Base-by-base conservation (phyloP, 495 filamentous ascomycete genomes). In the Aspergillus conjunctus region DNA sequence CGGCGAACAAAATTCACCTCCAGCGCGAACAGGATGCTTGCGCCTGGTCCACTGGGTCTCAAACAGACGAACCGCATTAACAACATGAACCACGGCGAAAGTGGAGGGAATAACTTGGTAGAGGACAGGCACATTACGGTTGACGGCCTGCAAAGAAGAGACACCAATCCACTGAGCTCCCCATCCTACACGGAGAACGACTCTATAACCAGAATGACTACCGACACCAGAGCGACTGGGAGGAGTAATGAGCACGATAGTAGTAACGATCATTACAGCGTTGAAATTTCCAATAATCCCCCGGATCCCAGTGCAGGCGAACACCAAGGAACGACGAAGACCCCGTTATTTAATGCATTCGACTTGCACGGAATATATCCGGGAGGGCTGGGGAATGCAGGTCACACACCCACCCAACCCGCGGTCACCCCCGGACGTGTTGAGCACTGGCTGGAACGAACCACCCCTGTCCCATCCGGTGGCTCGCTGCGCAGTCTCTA, bases 161-260 rank as follows among this genome's bases (percentile, higher is more conserved):
- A 52, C 20, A 59, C 33, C 11, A 59, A 59, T 21, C 48, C 56
- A 10, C 26, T 52, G 4, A 59, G 56, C n/a, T 26, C 46, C 20
- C 22, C 56, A n/a, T 59, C 56, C 14, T 59, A 51, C 45, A 59
- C 56, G 1, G 56, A 59, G 41, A 46, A 59, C 45, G 56, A 59
- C 33, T 59, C 56, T 20, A 51, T 51, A 2, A 32, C 34, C 3
- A 41, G 46, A 20, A 22, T 49, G 41, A 56, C 54, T 14, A 33
- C 22, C 14, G 43, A 48, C 18, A 34, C 32, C 9, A 43, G 48
- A 44, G 34, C 20, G 18, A 15, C 49, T n/a, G 33, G 22, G 6
- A 33, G 20, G n/a, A 52, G 33, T 11, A 59, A 52, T 22, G 33
- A 44, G 22, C 45, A 59, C 6, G 43, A 49, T 9, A 51, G 49